A percentile compares a stretch with the other conserved stretches of the same genome.
Evolutionary conservation across 148 eudicot genomes (phyloP).

Genomic region (Fagopyrum tataricum): DNA sequence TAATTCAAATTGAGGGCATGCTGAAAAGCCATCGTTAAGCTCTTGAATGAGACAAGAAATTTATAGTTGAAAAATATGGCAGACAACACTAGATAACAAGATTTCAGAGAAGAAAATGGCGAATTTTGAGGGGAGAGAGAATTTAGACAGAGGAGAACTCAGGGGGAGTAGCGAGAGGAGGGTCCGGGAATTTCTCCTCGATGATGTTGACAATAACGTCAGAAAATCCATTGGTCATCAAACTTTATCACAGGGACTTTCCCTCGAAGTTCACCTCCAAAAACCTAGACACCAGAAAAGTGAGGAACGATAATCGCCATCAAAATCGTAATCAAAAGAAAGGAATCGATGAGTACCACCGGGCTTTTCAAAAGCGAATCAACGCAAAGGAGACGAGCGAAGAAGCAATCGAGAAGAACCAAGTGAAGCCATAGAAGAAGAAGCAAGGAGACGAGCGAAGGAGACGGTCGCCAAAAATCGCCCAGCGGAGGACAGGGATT

Average conservation of each 20-base stretch:
- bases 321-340: neutral
- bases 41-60: neutral
- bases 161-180: slow-evolving; percentile 43
- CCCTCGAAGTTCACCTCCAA: slow-evolving; percentile 26
- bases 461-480: too few species aligned
- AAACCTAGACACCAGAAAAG: neutral
- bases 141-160: slow-evolving; percentile 45
- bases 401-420: too few species aligned
- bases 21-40: too few species aligned
- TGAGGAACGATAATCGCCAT: neutral
- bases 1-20: neutral
- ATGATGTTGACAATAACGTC: slow-evolving; percentile 47
- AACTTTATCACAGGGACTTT: slow-evolving; percentile 50
- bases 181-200: slow-evolving; percentile 49
- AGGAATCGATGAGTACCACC: slow-evolving; percentile 34
- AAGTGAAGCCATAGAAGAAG: too few species aligned
- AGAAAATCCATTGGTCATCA: slow-evolving; percentile 53
- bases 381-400: too few species aligned
- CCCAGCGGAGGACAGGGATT: too few species aligned
- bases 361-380: too few species aligned
- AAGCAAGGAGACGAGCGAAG: too few species aligned
- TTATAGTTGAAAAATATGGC: neutral
- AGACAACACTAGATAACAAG: neutral
- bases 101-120: neutral
- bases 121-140: slow-evolving; percentile 8